A percentile compares a stretch with the other conserved stretches of the same genome.
These are phyloP conservation scores for Umbelopsis sp. DNA, from an alignment of 192 early-diverging fungal species.

Conservation along the genomic window DNA sequence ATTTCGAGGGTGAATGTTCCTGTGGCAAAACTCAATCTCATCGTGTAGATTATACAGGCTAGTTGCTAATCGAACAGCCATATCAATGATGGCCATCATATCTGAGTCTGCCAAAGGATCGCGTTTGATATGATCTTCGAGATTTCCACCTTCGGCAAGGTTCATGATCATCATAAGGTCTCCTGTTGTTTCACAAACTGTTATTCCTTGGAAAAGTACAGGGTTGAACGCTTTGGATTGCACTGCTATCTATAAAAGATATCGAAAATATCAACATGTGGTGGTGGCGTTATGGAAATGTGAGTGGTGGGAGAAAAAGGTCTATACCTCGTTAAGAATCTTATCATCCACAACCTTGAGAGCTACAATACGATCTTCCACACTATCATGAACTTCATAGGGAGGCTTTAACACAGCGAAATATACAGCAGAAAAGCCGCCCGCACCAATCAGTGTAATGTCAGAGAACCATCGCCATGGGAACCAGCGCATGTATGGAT, in stretches of 20 bases:
- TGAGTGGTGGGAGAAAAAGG: neutral
- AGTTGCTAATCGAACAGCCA: conserved; percentile 36
- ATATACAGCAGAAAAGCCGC: conserved; percentile 45
- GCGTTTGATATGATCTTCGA: conserved; percentile 38
- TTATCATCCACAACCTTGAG: conserved; percentile 40
- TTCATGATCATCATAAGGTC: conserved; percentile 49
- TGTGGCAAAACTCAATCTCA: conserved; percentile 27
- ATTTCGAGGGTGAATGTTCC: conserved; percentile 39
- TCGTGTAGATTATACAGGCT: conserved; percentile 35
- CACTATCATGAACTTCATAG: conserved; percentile 34
- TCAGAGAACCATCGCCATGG: conserved; percentile 41
- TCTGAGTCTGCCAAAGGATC: conserved; percentile 32
- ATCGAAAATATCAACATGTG: neutral
- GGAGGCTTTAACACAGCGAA: conserved; percentile 34
- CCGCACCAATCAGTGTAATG: conserved; percentile 38
- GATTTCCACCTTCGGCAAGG: conserved; percentile 39
- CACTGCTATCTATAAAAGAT: conserved; percentile 20
- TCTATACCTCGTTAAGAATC: conserved; percentile 38
- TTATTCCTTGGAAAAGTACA: conserved; percentile 42
- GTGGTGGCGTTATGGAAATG: neutral
- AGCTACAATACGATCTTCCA: conserved; percentile 29
- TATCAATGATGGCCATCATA: conserved; percentile 34
- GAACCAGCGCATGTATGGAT: conserved; percentile 40
- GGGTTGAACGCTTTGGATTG: conserved; percentile 37
- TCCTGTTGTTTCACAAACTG: conserved; percentile 39